Base-by-base conservation (phyloP, 495 filamentous ascomycete genomes). In the Podospora conica region DNA sequence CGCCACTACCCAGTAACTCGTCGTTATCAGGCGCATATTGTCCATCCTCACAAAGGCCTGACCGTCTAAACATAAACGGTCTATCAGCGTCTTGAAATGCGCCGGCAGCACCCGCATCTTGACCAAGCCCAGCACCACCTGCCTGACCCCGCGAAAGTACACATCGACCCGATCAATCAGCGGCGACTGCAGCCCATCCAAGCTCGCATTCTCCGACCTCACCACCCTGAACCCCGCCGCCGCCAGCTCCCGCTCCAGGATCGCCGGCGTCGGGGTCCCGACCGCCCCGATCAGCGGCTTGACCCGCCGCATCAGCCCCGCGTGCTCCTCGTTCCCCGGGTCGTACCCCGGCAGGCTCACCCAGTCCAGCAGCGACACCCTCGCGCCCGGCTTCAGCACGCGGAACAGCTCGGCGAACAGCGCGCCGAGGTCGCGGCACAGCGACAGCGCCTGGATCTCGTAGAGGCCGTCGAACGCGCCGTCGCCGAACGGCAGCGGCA, bases 11-110 rank as follows among this genome's bases (percentile, higher is more conserved):
- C 85, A 84, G 62, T 88, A 87, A 61, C 83, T 87, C 25, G 85
- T 88, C 8, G 84, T 83, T 23, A 84, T 82, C 20, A 88, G 74
- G 15, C 84, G 82, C 81, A 85, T 83, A 31, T 74, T 81, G 62
- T 88, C 85, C 82, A 87, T 87, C 78, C 87, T 81, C 64, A 88
- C 81, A 63, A 88, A 88, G 0, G 85, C 85, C 69, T 86, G 77
- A 0, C 85, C 83, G 65, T 87, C 85, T 29, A 87, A 71, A 66
- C 84, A 86, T 33, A 88, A 71, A n/a, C 85, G 81, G 66, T 88
- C 83, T 69, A 88, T 85, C 56, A 88, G 70, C n/a, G 84, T 82
- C 78, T 83, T 84, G 78, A 88, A 87, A 68, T 88, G 85, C 56
- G 74, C 76, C 3, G 85, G 85, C 60, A 88, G 71, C 9, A 82